Evolutionary conservation across 2,329 filamentous ascomycete genomes (phyloP).

Genomic region (Pseudofabraea citricarpa): DNA sequence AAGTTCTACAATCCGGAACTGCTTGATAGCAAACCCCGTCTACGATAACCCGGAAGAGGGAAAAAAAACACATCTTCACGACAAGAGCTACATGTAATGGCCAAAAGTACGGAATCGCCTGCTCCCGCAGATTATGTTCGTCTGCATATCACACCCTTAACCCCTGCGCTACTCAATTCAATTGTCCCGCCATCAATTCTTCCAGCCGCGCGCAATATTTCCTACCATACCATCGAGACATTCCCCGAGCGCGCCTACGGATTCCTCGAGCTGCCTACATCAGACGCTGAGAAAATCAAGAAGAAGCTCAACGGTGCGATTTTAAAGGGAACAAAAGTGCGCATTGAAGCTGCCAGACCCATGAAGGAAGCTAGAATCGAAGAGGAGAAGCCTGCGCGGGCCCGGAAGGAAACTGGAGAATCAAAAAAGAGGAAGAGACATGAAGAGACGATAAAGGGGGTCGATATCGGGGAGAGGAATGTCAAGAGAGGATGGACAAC

Average conservation of each 20-base stretch:
- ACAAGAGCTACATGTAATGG: no score
- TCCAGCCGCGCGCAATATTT: conserved; percentile 69
- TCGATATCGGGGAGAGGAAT: conserved; percentile 57
- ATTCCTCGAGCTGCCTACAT: conserved; percentile 75
- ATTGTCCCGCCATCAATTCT: conserved; percentile 66
- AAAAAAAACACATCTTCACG: no score
- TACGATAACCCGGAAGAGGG: neutral
- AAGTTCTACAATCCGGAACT: neutral
- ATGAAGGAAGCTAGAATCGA: conserved; percentile 38
- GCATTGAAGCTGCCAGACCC: conserved; percentile 74
- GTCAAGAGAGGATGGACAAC: conserved; percentile 40
- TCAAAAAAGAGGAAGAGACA: conserved; percentile 44
- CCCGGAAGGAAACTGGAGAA: conserved; percentile 39
- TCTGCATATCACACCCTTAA: conserved; percentile 87
- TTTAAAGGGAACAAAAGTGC: conserved; percentile 79
- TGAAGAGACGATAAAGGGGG: conserved; percentile 54
- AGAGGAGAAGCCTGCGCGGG: conserved; percentile 32
- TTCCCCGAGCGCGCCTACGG: conserved; percentile 91
- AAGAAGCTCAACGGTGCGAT: conserved; percentile 86
- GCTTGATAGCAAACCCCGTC: neutral
- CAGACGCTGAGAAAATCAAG: conserved; percentile 85
- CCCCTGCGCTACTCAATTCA: conserved; percentile 64
- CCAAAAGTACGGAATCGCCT: no score
- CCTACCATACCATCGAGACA: conserved; percentile 80
- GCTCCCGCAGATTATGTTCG: conserved; percentile 44